These are phyloP conservation scores for Podospora conica DNA, from an alignment of 495 filamentous ascomycete genomes.

Conservation along the genomic window DNA sequence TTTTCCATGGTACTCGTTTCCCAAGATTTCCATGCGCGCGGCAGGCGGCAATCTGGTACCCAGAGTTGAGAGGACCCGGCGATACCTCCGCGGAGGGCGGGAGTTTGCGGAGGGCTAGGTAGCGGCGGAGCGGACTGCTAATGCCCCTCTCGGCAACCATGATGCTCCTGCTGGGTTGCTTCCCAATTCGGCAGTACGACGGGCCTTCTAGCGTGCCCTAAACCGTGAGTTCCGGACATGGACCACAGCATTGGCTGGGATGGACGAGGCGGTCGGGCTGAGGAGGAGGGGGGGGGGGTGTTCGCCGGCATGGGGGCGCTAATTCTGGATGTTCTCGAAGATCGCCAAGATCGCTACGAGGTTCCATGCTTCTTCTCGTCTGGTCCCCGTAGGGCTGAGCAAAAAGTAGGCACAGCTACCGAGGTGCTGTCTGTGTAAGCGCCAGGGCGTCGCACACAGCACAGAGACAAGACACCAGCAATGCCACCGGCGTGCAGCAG, in stretches of 20 bases:
- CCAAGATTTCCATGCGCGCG: neutral
- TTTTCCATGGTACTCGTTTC: neutral
- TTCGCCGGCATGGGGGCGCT: constrained; percentile 4
- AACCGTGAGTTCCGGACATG: neutral
- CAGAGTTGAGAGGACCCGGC: neutral
- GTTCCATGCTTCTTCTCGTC: neutral
- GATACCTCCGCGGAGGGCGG: neutral
- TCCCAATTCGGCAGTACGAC: neutral
- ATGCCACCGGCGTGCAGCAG: neutral
- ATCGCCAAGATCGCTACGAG: neutral
- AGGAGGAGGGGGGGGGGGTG: neutral
- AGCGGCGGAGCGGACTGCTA: neutral
- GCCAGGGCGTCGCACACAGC: neutral
- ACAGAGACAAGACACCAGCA: neutral
- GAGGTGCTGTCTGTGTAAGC: constrained; percentile 4
- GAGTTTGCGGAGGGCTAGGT: neutral
- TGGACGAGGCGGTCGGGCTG: constrained; percentile 7
- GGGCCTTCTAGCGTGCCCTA: neutral
- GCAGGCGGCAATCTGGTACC: neutral
- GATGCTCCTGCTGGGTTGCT: neutral
- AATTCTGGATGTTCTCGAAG: neutral
- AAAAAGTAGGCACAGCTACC: neutral
- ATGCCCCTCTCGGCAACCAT: neutral
- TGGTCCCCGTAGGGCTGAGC: constrained; percentile 12
- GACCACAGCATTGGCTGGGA: neutral